Percentiles rank a stretch among this genome's conserved stretches.
Evolutionary conservation across 495 filamentous ascomycete species (phyloP).

Genomic region (Staphylotrichum tortipilum): DNA sequence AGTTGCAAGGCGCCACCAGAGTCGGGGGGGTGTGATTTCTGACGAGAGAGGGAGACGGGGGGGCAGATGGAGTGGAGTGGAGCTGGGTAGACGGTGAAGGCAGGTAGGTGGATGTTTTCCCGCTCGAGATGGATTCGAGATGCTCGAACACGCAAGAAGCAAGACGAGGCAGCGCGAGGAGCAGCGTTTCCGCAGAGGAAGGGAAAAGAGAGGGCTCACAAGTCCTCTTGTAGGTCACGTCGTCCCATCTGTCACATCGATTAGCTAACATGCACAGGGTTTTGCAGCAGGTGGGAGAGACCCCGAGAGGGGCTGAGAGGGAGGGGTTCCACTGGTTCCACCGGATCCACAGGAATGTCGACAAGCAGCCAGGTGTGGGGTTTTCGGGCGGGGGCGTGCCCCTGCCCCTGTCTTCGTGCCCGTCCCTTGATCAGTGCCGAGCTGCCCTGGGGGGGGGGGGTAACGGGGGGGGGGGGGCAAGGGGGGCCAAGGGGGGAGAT

Average conservation of each 20-base stretch:
- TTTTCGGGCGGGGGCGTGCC: neutral
- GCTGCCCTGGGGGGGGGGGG: neutral
- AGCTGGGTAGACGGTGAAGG: too few species aligned
- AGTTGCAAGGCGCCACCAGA: neutral
- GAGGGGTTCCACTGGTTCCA: neutral
- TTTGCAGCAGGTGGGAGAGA: neutral
- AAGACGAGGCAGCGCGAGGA: too few species aligned
- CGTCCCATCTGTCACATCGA: slow-evolving; percentile 4
- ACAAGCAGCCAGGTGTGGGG: neutral
- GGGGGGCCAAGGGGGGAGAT: too few species aligned
- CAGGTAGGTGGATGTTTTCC: too few species aligned
- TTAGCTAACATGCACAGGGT: slow-evolving; percentile 8
- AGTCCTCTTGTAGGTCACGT: slow-evolving; percentile 7
- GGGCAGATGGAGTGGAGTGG: neutral
- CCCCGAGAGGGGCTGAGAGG: slow-evolving; percentile 11
- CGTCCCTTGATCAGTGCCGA: neutral
- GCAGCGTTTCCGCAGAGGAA: neutral
- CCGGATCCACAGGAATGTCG: neutral
- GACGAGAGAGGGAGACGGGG: too few species aligned
- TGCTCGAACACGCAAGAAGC: too few species aligned
- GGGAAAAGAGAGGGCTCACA: neutral
- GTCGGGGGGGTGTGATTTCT: too few species aligned
- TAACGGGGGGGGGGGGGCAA: too few species aligned
- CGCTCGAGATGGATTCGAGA: too few species aligned
- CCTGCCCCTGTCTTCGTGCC: neutral